Percentiles rank a stretch among this genome's conserved stretches.
Evolutionary conservation across 768 basidiomycete species (phyloP).

Genomic region (Mycena amicta): DNA sequence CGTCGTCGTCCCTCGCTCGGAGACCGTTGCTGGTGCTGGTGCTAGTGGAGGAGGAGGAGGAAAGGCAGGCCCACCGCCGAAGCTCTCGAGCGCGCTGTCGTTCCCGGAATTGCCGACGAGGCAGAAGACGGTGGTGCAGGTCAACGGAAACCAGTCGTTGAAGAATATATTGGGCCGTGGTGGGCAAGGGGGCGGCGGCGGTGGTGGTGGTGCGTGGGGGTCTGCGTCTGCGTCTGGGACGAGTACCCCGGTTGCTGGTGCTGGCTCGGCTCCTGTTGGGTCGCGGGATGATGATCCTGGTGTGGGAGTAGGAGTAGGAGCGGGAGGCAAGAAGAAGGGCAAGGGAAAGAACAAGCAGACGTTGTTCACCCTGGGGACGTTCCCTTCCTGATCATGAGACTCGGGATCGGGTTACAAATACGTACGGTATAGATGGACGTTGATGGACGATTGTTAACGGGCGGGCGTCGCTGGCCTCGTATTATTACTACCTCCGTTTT

Average conservation of each 20-base stretch:
- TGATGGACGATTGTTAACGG: too few relatives aligned
- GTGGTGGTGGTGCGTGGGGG: slow-evolving; percentile 34
- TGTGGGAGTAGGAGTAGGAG: slow-evolving; percentile 48
- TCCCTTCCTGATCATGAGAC: slow-evolving; percentile 47
- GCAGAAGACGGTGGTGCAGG: slow-evolving; percentile 51
- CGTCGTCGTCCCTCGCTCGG: slow-evolving; percentile 16
- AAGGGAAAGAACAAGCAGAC: slow-evolving; percentile 88
- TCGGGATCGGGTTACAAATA: too few relatives aligned
- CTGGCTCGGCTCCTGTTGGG: not conserved
- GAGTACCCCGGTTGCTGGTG: slow-evolving; percentile 9
- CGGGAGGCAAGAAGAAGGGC: slow-evolving; percentile 62
- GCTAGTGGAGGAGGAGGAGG: slow-evolving; percentile 5
- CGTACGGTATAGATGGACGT: too few relatives aligned
- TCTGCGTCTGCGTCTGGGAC: not conserved
- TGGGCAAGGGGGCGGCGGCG: slow-evolving; percentile 41
- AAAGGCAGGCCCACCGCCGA: slow-evolving; percentile 38
- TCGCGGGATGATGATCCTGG: slow-evolving; percentile 43
- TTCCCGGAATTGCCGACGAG: slow-evolving; percentile 74
- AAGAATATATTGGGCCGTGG: slow-evolving; percentile 65
- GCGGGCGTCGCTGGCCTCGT: too few relatives aligned
- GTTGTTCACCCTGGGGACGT: slow-evolving; percentile 66
- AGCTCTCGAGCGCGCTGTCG: slow-evolving; percentile 52
- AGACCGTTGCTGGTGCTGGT: slow-evolving; percentile 9
- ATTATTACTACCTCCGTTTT: too few relatives aligned
- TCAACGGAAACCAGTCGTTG: slow-evolving; percentile 68